Evolutionary conservation across 2,329 filamentous ascomycete genomes (phyloP).

Genomic region (Xylariaceae sp.): DNA sequence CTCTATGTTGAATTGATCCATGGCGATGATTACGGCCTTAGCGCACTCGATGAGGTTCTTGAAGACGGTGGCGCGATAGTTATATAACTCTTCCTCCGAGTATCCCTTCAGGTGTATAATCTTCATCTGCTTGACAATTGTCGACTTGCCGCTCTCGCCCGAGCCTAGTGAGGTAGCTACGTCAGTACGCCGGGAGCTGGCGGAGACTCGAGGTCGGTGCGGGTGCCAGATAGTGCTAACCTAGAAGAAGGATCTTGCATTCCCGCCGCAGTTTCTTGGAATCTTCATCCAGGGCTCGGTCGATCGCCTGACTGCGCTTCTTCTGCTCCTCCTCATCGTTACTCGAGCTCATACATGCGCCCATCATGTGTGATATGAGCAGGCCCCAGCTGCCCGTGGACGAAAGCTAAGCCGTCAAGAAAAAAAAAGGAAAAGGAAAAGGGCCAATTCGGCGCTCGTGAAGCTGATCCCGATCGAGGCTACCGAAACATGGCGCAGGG

Average conservation of each 20-base stretch:
- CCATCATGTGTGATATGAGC: conserved; percentile 54
- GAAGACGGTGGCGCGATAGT: conserved; percentile 94
- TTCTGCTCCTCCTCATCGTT: conserved; percentile 87
- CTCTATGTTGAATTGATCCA: conserved; percentile 85
- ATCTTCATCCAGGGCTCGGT: conserved; percentile 89
- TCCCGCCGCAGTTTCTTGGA: conserved; percentile 87
- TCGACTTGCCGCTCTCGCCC: conserved; percentile 97
- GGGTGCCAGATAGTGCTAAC: conserved; percentile 45
- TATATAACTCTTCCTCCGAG: conserved; percentile 83
- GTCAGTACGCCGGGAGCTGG: conserved; percentile 12
- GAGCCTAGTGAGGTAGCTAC: conserved; percentile 54
- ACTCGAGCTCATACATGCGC: conserved; percentile 84
- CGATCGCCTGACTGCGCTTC: conserved; percentile 94
- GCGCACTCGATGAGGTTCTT: conserved; percentile 98
- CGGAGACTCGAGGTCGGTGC: neutral
- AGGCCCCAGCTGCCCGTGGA: conserved; percentile 11
- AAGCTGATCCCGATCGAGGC: conserved; percentile 7
- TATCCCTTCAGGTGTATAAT: conserved; percentile 99
- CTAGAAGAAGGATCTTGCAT: conserved; percentile 96
- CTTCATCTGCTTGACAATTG: conserved; percentile 99
- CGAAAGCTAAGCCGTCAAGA: conserved; percentile 5
- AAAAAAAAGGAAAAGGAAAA: neutral
- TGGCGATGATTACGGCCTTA: conserved; percentile 84
- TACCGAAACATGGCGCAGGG: conserved; percentile 14
- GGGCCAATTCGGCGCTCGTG: conserved; percentile 5